phyloP scores from a whole-genome alignment of 139 green algal genomes.

The Volvox africanus region DNA sequence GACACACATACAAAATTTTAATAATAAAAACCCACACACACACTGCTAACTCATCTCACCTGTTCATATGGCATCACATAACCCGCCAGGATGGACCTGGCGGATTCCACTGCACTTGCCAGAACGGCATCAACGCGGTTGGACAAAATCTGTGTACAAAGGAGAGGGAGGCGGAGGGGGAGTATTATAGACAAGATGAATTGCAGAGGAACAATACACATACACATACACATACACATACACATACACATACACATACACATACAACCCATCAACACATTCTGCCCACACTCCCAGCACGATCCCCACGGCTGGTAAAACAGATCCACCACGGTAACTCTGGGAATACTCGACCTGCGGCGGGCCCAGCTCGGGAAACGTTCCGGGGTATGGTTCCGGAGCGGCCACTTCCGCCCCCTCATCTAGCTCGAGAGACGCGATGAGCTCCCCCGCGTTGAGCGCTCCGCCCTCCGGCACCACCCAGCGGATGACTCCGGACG shows the following conservation, averaged over 20 bases:
- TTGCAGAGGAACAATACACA: background rate
- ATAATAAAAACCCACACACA: background rate
- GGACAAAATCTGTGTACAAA: constrained; percentile 47
- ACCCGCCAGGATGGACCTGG: constrained; percentile 77
- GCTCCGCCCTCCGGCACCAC: constrained; percentile 82
- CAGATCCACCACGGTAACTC: background rate
- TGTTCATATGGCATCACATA: constrained; percentile 24
- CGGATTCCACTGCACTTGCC: background rate
- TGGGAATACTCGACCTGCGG: constrained; percentile 60
- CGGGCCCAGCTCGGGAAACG: constrained; percentile 83
- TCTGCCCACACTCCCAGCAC: background rate
- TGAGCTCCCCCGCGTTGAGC: constrained; percentile 83
- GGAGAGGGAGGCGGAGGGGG: too few relatives aligned
- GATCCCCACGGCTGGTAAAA: background rate
- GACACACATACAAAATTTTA: too few relatives aligned
- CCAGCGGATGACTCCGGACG: constrained; percentile 79
- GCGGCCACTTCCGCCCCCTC: constrained; percentile 60
- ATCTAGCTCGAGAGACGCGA: constrained; percentile 86
- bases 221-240: background rate
- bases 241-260: background rate
- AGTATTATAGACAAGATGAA: too few relatives aligned
- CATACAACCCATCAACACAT: background rate
- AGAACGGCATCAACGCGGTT: constrained; percentile 49
- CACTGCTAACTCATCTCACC: background rate
- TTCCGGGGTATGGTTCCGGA: constrained; percentile 68